These are phyloP conservation scores for Phylloporus sp. DNA, from an alignment of 768 basidiomycete species.

Conservation along the genomic window DNA sequence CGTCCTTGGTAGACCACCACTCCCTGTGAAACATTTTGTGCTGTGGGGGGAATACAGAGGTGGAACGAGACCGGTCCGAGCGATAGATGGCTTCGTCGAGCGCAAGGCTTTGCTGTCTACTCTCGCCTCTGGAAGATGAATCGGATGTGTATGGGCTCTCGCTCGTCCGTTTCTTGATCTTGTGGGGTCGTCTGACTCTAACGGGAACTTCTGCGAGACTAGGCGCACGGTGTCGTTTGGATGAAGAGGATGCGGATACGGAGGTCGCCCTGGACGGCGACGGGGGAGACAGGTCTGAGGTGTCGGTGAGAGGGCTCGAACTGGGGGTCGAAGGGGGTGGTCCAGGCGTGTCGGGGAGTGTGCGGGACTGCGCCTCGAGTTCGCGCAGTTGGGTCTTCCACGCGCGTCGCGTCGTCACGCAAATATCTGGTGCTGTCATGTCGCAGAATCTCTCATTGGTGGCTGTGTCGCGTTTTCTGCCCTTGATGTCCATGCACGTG, in stretches of 20 bases:
- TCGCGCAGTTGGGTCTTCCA: constrained; percentile 25
- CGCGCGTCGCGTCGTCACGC: constrained; percentile 28
- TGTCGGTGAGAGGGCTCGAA: constrained; percentile 24
- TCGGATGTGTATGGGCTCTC: constrained; percentile 23
- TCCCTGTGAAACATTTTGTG: constrained; percentile 28
- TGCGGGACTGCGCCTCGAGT: constrained; percentile 1
- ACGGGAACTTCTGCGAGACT: constrained; percentile 2
- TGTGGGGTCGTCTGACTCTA: constrained; percentile 12
- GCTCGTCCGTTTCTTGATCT: constrained; percentile 25
- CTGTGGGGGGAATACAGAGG: constrained; percentile 44
- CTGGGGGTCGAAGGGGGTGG: constrained; percentile 20
- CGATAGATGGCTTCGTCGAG: constrained; percentile 55
- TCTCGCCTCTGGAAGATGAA: constrained; percentile 43
- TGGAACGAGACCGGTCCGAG: constrained; percentile 60
- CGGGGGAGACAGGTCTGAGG: constrained; percentile 12
- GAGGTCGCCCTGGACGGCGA: constrained; percentile 20
- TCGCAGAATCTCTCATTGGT: constrained; percentile 11
- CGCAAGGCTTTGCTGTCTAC: constrained; percentile 36
- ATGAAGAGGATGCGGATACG: constrained; percentile 23
- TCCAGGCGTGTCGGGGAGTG: neutral
- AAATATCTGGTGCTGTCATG: constrained; percentile 21
- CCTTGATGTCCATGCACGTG: too few relatives aligned
- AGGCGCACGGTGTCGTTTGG: constrained; percentile 21
- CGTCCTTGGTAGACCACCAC: constrained; percentile 53
- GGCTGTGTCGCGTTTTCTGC: constrained; percentile 15